Conservation (phyloP, 1,284 basidiomycete genomes). For the Pseudozyma hubeiensis region DNA sequence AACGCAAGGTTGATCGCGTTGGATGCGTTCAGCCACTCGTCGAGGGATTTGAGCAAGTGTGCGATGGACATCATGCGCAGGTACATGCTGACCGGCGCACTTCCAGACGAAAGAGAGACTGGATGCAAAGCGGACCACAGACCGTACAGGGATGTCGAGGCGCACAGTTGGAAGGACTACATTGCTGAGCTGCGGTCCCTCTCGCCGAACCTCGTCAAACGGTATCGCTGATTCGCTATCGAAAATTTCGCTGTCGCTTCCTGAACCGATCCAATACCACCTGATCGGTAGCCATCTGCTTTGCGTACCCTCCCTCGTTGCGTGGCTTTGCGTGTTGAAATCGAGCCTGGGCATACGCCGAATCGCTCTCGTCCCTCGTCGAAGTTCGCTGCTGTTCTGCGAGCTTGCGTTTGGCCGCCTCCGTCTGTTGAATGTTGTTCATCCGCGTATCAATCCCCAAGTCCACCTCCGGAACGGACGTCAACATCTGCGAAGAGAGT, state of each 20-base stretch:
- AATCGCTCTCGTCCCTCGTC: conserved; percentile 74
- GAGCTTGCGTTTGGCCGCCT: conserved; percentile 88
- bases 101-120: conserved; percentile 24
- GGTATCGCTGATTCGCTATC: conserved; percentile 4
- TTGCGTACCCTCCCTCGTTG: conserved; percentile 71
- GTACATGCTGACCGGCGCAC: conserved; percentile 29
- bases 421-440: conserved; percentile 95
- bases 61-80: conserved; percentile 20
- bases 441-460: conserved; percentile 93
- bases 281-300: conserved; percentile 90
- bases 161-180: conserved; percentile 8
- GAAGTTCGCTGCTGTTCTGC: conserved; percentile 76
- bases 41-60: conserved; percentile 37
- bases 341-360: conserved; percentile 81
- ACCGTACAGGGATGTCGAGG: conserved; percentile 17
- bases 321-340: conserved; percentile 9
- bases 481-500: conserved; percentile 91
- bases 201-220: neutral
- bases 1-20: conserved; percentile 39
- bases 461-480: conserved; percentile 93
- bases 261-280: conserved; percentile 75
- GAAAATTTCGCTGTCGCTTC: conserved; percentile 36
- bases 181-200: conserved; percentile 9
- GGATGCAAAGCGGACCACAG: conserved; percentile 33
- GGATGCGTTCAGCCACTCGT: conserved; percentile 43